These are phyloP conservation scores for Aspergillus cejpii DNA, from an alignment of 2,329 filamentous ascomycete genomes.

Conservation along the genomic window DNA sequence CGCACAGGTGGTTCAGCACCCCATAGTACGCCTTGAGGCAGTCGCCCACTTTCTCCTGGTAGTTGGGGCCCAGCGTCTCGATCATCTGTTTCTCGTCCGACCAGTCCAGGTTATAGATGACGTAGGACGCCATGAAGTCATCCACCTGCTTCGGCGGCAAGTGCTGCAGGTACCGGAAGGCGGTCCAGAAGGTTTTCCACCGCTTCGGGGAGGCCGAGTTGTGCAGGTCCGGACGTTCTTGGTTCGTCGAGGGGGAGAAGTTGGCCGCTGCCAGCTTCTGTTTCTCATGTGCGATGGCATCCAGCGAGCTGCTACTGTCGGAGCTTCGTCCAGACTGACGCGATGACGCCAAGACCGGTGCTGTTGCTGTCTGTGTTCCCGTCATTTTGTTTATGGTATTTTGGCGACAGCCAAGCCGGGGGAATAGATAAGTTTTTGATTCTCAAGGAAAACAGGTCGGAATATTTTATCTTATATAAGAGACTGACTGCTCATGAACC, in stretches of 20 bases:
- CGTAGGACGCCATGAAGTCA: constrained; percentile 52
- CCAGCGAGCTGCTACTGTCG: constrained; percentile 22
- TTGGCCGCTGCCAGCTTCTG: constrained; percentile 15
- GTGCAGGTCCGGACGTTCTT: constrained; percentile 28
- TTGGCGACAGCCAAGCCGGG: background rate
- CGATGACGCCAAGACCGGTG: constrained; percentile 15
- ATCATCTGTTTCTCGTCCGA: constrained; percentile 47
- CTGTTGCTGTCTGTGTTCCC: constrained; percentile 10
- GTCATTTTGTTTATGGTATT: constrained; percentile 7
- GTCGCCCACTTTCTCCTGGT: constrained; percentile 47
- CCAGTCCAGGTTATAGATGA: constrained; percentile 54
- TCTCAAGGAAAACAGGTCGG: background rate
- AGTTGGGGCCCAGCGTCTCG: constrained; percentile 44
- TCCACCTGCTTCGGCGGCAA: constrained; percentile 48
- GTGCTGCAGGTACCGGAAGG: constrained; percentile 47
- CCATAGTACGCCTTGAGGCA: constrained; percentile 50
- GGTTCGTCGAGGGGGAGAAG: constrained; percentile 4
- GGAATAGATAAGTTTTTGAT: background rate
- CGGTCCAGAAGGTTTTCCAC: constrained; percentile 46
- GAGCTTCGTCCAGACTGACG: constrained; percentile 23
- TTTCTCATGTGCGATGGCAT: constrained; percentile 22
- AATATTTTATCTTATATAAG: background rate
- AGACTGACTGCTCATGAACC: no score
- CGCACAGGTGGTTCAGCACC: constrained; percentile 51
- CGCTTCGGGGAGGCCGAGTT: constrained; percentile 45